Percentiles rank a stretch among this genome's conserved stretches.
Evolutionary conservation across 805 yeast species (phyloP).

Genomic region (Candida michaelii): DNA sequence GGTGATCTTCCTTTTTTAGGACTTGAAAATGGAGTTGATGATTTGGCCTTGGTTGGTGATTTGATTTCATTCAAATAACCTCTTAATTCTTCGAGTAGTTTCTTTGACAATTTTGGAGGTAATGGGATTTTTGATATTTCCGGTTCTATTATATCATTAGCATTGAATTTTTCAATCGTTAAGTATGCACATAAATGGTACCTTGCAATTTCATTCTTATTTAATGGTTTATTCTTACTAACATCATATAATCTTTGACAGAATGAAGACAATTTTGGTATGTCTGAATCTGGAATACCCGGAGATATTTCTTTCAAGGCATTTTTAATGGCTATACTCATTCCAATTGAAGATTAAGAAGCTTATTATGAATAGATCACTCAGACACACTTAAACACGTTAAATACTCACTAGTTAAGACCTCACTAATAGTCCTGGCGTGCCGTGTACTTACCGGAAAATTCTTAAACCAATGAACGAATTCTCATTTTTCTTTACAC

Average conservation of each 20-base stretch:
- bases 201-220: constrained; percentile 62
- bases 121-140: constrained; percentile 55
- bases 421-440: no score
- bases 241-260: constrained; percentile 46
- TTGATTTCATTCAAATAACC: constrained; percentile 32
- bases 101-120: constrained; percentile 44
- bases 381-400: no score
- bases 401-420: no score
- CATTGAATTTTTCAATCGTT: constrained; percentile 52
- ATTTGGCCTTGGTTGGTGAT: constrained; percentile 9
- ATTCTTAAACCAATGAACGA: constrained; percentile 4
- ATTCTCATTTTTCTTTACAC: constrained; percentile 3
- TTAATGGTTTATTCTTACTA: constrained; percentile 51
- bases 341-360: no score
- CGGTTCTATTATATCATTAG: constrained; percentile 40
- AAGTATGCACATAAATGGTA: constrained; percentile 66
- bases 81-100: constrained; percentile 47
- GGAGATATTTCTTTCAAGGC: constrained; percentile 53
- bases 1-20: constrained; percentile 19
- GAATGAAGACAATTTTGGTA: constrained; percentile 32
- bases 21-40: constrained; percentile 4
- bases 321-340: constrained; percentile 25
- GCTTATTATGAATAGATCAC: no score
- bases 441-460: neutral
- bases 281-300: constrained; percentile 37